A percentile compares a stretch with the other conserved stretches of the same genome.
Evolutionary conservation across 768 basidiomycete species (phyloP).

Genomic region (Hydnomerulius pinastri): DNA sequence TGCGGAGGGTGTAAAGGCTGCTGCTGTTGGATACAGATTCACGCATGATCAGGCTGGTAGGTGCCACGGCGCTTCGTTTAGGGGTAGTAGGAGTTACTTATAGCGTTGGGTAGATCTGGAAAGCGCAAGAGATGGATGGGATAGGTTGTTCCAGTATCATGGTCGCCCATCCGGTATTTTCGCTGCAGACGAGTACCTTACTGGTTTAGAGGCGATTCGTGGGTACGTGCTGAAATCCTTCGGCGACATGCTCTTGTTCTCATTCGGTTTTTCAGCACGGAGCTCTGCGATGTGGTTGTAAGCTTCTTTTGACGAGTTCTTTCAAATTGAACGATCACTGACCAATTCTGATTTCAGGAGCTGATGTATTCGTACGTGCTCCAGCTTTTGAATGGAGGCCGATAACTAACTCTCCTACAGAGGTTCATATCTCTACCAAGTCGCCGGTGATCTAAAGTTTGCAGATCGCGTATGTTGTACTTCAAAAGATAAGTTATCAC

Average conservation of each 20-base stretch:
- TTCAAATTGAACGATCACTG: no score
- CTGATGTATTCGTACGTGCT: no score
- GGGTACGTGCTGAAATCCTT: no score
- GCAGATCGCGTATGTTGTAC: conserved; percentile 43
- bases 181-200: conserved; percentile 58
- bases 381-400: conserved; percentile 59
- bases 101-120: conserved; percentile 43
- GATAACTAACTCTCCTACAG: conserved; percentile 33
- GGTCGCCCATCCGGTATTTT: conserved; percentile 57
- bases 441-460: conserved; percentile 50
- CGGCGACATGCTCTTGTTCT: no score
- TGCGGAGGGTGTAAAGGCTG: conserved; percentile 57
- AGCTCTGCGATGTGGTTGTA: no score
- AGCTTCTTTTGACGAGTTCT: no score
- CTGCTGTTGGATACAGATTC: conserved; percentile 58
- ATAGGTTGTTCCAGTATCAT: conserved; percentile 58
- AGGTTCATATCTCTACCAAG: conserved; percentile 52
- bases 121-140: conserved; percentile 52
- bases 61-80: not conserved
- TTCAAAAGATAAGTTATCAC: no score
- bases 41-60: conserved; percentile 53
- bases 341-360: no score
- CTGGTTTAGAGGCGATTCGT: conserved; percentile 51
- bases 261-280: no score
- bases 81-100: not conserved